These are phyloP conservation scores for Populus davidiana DNA, from an alignment of 345 rosid genomes.

Conservation along the genomic window DNA sequence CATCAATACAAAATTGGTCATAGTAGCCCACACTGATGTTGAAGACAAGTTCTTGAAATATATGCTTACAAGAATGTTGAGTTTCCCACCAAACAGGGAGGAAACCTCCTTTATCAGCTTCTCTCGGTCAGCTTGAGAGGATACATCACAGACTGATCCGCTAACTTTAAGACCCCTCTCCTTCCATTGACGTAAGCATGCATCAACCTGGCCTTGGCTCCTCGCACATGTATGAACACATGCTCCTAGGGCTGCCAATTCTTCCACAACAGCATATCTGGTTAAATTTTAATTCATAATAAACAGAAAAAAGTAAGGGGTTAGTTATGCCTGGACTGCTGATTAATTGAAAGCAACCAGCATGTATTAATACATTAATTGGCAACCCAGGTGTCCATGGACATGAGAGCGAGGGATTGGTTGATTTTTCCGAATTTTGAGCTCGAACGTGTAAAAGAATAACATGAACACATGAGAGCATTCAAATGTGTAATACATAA, in stretches of 20 bases:
- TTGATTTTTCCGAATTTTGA: too few relatives aligned
- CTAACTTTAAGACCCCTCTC: background rate
- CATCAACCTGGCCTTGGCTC: background rate
- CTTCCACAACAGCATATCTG: constrained; percentile 3
- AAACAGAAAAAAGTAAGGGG: background rate
- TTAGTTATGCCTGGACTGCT: background rate
- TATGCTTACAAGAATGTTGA: background rate
- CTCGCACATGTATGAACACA: background rate
- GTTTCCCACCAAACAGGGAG: constrained; percentile 2
- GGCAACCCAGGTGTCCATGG: too few relatives aligned
- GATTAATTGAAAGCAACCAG: too few relatives aligned
- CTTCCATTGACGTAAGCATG: background rate
- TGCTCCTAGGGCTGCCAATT: background rate
- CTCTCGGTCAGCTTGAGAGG: background rate
- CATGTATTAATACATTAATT: too few relatives aligned
- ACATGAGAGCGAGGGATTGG: too few relatives aligned
- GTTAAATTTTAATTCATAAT: background rate
- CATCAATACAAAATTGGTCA: background rate
- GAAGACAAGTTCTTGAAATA: background rate
- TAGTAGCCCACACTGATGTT: background rate
- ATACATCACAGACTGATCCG: background rate
- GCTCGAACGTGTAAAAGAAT: too few relatives aligned
- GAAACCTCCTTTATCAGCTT: background rate
- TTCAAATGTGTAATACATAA: too few relatives aligned
- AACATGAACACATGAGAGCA: too few relatives aligned